Evolutionary conservation across 2,329 filamentous ascomycete genomes (phyloP), one percentile per base, ranked within the genome.

Genomic region (Cladosporium sp.): DNA sequence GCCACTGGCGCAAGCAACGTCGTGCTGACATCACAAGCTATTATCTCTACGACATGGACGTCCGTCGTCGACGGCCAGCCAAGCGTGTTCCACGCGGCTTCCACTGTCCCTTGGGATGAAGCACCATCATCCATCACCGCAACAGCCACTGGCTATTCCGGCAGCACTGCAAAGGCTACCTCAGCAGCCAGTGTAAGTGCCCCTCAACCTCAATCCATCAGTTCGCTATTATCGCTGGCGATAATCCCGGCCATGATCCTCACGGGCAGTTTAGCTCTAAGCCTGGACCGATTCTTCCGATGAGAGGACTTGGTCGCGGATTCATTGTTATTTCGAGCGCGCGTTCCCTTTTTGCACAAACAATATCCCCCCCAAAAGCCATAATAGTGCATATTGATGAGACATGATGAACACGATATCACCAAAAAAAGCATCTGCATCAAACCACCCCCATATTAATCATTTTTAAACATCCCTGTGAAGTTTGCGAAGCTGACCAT

Each of bases 191-290:
- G 59, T 26, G 60, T 63, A 63, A 63, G 60, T 63, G 49, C 60
- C n/a, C 28, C 49, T 25, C 60, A 53, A 39, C 49, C 60, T 36
- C 30, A 56, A 63, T 56, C 48, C 34, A 54, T 46, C 34, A 63
- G 34, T 26, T 56, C 32, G 56, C 36, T 58, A 48, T 63, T 63
- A 56, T 63, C 60, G 34, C 60, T 63, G 60, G 60, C 60, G 49
- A 53, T 56, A 39, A 56, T 63, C 60, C 60, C 60, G 60, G 34
- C 60, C 60, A 26, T 63, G 49, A 56, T 63, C 60, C 49, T 63
- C 48, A 46, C 60, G 30, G 49, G 34, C 49, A 63, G 60, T 56
- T 21, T 63, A 54, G 49, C 51, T 5, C 53, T 63, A n/a, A 63
- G 60, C 32, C 26, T 63, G 34, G 60, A 63, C 32, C 60, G 60